Conservation (phyloP, 2,329 filamentous ascomycete genomes). For the Diaporthe eres region DNA sequence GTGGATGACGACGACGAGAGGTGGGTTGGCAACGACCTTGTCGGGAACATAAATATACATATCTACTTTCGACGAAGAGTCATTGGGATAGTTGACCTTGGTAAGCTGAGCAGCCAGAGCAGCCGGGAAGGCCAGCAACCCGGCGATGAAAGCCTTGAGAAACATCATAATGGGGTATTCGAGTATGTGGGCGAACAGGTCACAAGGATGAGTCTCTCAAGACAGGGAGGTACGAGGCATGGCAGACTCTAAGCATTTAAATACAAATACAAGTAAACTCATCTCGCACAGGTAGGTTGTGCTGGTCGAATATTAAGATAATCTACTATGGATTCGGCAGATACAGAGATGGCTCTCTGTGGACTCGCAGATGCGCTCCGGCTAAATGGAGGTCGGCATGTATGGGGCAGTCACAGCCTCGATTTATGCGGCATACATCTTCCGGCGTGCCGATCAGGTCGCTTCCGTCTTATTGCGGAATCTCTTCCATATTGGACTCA, state of each 20-base stretch:
- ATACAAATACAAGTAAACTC: neutral
- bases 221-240: neutral
- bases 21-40: constrained; percentile 52
- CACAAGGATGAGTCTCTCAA: neutral
- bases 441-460: constrained; percentile 22
- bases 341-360: neutral
- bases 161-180: constrained; percentile 42
- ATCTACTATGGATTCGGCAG: constrained; percentile 6
- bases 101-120: constrained; percentile 51
- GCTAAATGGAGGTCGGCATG: constrained; percentile 14
- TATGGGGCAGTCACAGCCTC: neutral
- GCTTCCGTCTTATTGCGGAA: neutral
- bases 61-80: constrained; percentile 53
- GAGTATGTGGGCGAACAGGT: neutral
- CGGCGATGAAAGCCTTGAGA: constrained; percentile 44
- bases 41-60: constrained; percentile 56
- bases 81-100: constrained; percentile 54
- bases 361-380: neutral
- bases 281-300: neutral
- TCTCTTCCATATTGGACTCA: constrained; percentile 16
- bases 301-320: constrained; percentile 1
- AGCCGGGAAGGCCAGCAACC: constrained; percentile 44
- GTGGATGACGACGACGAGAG: constrained; percentile 55
- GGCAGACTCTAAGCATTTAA: neutral
- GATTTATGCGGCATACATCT: neutral